Evolutionary conservation across 1,284 basidiomycete genomes (phyloP).

Genomic region (Ceratorhiza oryzae-sativae): DNA sequence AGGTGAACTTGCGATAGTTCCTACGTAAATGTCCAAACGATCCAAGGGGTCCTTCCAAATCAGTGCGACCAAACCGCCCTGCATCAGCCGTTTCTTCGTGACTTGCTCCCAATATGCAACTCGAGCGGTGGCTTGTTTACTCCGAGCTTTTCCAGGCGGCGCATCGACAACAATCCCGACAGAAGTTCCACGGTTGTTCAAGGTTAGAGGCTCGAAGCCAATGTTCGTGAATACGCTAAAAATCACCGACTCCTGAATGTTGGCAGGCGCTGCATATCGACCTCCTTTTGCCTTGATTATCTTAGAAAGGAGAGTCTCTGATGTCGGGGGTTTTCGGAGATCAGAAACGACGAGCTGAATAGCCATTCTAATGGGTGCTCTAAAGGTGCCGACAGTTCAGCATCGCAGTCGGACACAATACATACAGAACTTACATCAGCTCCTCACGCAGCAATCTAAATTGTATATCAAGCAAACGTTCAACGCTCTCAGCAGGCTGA

Average conservation of each 20-base stretch:
- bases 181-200: slow-evolving; percentile 58
- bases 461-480: slow-evolving; percentile 69
- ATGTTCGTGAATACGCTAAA: slow-evolving; percentile 66
- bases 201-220: slow-evolving; percentile 53
- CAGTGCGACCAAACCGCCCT: slow-evolving; percentile 65
- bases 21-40: slow-evolving; percentile 56
- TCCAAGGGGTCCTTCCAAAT: slow-evolving; percentile 51
- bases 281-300: slow-evolving; percentile 45
- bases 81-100: slow-evolving; percentile 60
- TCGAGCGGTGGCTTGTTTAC: slow-evolving; percentile 44
- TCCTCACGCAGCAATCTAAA: slow-evolving; percentile 75
- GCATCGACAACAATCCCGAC: slow-evolving; percentile 56
- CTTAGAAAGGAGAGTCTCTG: slow-evolving; percentile 36
- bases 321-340: slow-evolving; percentile 47
- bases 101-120: slow-evolving; percentile 61
- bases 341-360: slow-evolving; percentile 58
- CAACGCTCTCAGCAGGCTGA: slow-evolving; percentile 61
- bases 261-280: slow-evolving; percentile 47
- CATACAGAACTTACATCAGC: slow-evolving; percentile 57
- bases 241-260: slow-evolving; percentile 56
- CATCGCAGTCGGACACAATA: not conserved
- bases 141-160: slow-evolving; percentile 57
- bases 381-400: slow-evolving; percentile 45
- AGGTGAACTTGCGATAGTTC: slow-evolving; percentile 55
- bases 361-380: slow-evolving; percentile 61